Base-by-base conservation (phyloP, 176 grass and related monocot genomes). In the Cenchrus purpureus region DNA sequence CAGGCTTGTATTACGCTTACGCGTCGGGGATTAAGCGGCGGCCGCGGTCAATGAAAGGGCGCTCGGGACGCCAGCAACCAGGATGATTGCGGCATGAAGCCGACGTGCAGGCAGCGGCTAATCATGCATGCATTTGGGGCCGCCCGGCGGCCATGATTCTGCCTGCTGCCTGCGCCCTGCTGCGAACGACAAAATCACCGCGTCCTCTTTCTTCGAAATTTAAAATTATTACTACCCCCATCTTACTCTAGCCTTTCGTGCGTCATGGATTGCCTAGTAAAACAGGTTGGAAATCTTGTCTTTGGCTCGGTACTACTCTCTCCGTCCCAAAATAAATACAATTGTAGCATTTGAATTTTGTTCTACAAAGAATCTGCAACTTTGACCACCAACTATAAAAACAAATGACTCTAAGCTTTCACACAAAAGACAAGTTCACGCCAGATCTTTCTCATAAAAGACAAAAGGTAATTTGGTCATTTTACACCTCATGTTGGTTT, bases 41-140 rank as follows among this genome's bases (percentile, higher is more conserved):
- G 60, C 59, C 10, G 50, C 0, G 59, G 88, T 44, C 67, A 90
- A 73, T n/a, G n/a, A n/a, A n/a, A n/a, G n/a, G n/a, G n/a, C n/a
- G n/a, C n/a, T n/a, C n/a, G n/a, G 68, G 10, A 28, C 19, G 43
- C 1, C 50, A 67, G 12, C 78, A 37, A 37, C 37, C 37, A 37
- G 37, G 3, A 79, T 90, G 79, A 90, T 90, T 17, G 57, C 3
- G 57, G 72, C 84, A 83, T 75, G 80, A 82, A 53, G 84, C 74
- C 74, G 60, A 68, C 84, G 44, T 83, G 89, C 80, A 48, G 60
- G 89, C 80, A 48, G 60, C 20, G 44, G 2, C 73, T 51, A 40
- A 86, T 83, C 43, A 81, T 89, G 54, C 3, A 1, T 5, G 54
- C 54, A 17, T 4, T n/a, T n/a, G n/a, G 44, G 44, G 44, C 34